These are phyloP conservation scores for Polysphondylium violaceum DNA, from an alignment of 78 protist genomes.

Conservation along the genomic window DNA sequence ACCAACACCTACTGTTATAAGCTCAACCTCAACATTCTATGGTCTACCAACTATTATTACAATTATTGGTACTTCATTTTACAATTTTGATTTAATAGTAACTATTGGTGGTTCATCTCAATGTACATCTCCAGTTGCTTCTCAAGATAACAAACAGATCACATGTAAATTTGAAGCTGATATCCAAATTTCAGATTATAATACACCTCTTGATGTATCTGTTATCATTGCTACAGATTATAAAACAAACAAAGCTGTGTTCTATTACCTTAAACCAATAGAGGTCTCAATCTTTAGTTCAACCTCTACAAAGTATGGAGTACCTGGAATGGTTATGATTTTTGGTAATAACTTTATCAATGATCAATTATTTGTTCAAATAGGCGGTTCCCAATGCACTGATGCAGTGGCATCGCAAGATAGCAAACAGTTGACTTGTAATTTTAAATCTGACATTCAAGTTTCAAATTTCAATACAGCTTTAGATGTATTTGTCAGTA, in stretches of 20 bases:
- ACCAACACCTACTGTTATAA: background rate
- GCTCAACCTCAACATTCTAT: background rate
- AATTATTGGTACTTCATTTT: background rate
- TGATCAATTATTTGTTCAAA: background rate
- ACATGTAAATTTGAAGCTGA: background rate
- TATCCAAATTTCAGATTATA: background rate
- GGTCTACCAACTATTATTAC: background rate
- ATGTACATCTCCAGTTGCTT: background rate
- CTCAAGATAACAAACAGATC: background rate
- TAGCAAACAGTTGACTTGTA: background rate
- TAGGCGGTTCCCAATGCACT: background rate
- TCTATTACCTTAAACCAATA: background rate
- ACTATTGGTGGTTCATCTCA: background rate
- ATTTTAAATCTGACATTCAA: background rate
- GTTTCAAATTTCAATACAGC: background rate
- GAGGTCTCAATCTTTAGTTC: background rate
- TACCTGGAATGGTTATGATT: background rate
- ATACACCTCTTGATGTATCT: background rate
- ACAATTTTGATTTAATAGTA: background rate
- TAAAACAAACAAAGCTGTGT: no score
- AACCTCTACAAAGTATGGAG: background rate
- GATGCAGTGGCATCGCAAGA: background rate
- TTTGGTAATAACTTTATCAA: background rate
- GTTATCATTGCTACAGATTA: background rate
- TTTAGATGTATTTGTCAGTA: background rate